phyloP scores from a whole-genome alignment of 768 basidiomycete genomes.

The Antrodiella citrinella region DNA sequence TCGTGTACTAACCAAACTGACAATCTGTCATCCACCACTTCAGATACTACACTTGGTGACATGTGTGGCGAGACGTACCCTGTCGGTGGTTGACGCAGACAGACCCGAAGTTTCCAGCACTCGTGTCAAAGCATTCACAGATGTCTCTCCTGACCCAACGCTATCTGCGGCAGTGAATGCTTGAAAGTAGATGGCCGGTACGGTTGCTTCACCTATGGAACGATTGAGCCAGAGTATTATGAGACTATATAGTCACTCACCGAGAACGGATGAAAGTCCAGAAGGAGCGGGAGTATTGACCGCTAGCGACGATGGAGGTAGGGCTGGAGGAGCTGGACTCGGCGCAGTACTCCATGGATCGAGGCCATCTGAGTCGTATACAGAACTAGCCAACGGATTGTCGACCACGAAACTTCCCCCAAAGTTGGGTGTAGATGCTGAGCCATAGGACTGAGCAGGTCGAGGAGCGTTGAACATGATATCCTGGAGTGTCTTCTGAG shows the following conservation, averaged over 20 bases:
- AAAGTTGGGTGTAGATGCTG: conserved; percentile 47
- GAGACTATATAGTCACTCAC: conserved; percentile 31
- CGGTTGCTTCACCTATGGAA: conserved; percentile 61
- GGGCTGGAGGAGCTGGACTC: conserved; percentile 59
- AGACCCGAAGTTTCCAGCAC: conserved; percentile 71
- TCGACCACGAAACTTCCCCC: conserved; percentile 69
- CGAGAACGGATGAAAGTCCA: conserved; percentile 64
- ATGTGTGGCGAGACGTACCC: conserved; percentile 35
- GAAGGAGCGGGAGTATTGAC: conserved; percentile 39
- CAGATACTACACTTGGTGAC: background rate
- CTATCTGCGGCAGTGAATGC: conserved; percentile 71
- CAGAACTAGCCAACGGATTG: conserved; percentile 60
- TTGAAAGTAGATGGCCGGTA: conserved; percentile 69
- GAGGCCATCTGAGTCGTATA: conserved; percentile 63
- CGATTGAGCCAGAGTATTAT: background rate
- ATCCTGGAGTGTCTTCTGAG: too few species aligned
- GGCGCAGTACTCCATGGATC: conserved; percentile 74
- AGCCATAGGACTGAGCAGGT: conserved; percentile 58
- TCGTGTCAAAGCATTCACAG: conserved; percentile 75
- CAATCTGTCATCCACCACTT: too few species aligned
- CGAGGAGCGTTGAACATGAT: conserved; percentile 84
- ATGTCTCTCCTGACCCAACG: conserved; percentile 65
- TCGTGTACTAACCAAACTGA: conserved; percentile 78
- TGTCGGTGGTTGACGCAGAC: conserved; percentile 77
- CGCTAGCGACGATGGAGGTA: conserved; percentile 32